phyloP scores from a whole-genome alignment of 2,329 filamentous ascomycete species.

The Stemphylium lycopersici region DNA sequence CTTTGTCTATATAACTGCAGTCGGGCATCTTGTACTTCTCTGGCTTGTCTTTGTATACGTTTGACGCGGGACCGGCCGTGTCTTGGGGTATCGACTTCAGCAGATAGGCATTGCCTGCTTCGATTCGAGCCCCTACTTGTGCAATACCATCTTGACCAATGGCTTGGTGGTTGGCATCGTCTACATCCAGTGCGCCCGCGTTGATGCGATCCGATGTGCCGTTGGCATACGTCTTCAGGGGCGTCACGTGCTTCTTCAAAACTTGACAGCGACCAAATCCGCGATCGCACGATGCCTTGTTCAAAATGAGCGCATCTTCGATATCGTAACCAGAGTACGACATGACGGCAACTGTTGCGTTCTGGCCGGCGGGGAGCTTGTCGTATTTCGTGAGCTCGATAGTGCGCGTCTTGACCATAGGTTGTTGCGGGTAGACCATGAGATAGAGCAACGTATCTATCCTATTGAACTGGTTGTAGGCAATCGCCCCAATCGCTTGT shows the following conservation, averaged over 20 bases:
- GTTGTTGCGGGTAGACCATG: constrained; percentile 95
- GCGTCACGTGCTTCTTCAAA: constrained; percentile 90
- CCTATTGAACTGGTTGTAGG: constrained; percentile 95
- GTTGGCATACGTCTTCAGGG: constrained; percentile 88
- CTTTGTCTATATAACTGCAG: constrained; percentile 91
- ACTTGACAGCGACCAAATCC: constrained; percentile 97
- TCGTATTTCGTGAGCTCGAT: constrained; percentile 98
- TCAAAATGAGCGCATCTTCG: constrained; percentile 94
- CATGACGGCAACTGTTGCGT: constrained; percentile 98
- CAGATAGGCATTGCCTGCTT: constrained; percentile 82
- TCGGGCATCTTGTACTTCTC: constrained; percentile 84
- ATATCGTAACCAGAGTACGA: constrained; percentile 99
- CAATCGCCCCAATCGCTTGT: constrained; percentile 97
- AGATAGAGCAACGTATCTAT: constrained; percentile 97
- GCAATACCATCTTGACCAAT: constrained; percentile 89
- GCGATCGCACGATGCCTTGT: constrained; percentile 93
- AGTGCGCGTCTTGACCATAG: constrained; percentile 95
- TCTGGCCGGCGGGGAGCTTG: constrained; percentile 94
- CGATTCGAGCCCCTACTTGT: constrained; percentile 80
- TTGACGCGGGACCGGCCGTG: constrained; percentile 71
- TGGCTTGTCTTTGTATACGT: constrained; percentile 69
- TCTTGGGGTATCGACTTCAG: constrained; percentile 88
- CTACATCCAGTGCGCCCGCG: constrained; percentile 49
- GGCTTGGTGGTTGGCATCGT: constrained; percentile 65
- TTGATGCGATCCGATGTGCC: constrained; percentile 66